phyloP scores from a whole-genome alignment of 805 yeast genomes.

The Pichia gijzeniarum region DNA sequence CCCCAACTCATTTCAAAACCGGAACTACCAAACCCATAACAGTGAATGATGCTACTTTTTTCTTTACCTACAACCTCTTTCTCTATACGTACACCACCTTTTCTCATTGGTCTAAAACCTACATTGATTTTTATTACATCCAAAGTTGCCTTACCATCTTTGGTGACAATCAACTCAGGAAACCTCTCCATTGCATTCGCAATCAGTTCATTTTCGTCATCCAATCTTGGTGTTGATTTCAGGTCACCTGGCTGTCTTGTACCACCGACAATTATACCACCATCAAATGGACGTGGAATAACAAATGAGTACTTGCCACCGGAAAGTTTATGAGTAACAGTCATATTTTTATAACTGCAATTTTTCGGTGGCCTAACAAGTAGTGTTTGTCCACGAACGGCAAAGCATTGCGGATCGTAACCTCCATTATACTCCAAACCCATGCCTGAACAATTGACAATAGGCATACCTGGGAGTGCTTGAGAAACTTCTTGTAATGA shows the following conservation, averaged over 20 bases:
- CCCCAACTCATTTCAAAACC: slow-evolving; percentile 70
- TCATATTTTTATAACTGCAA: slow-evolving; percentile 30
- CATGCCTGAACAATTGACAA: slow-evolving; percentile 54
- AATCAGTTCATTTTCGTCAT: slow-evolving; percentile 43
- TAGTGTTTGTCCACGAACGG: slow-evolving; percentile 67
- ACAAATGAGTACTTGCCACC: slow-evolving; percentile 41
- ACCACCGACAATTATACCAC: slow-evolving; percentile 67
- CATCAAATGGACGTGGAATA: slow-evolving; percentile 56
- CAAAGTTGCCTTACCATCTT: slow-evolving; percentile 27
- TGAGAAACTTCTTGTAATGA: slow-evolving; percentile 38
- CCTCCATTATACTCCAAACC: slow-evolving; percentile 57
- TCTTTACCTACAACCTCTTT: slow-evolving; percentile 14
- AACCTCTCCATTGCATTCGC: slow-evolving; percentile 38
- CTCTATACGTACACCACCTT: slow-evolving; percentile 35
- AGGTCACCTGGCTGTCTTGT: slow-evolving; percentile 50
- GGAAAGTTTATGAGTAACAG: slow-evolving; percentile 38
- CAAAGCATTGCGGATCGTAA: slow-evolving; percentile 41
- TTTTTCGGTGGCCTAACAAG: slow-evolving; percentile 41
- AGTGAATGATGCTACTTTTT: slow-evolving; percentile 38
- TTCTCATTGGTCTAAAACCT: slow-evolving; percentile 46
- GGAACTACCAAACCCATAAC: slow-evolving; percentile 72
- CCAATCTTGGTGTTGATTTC: slow-evolving; percentile 30
- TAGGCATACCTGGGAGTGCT: slow-evolving; percentile 24
- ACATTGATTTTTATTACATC: slow-evolving; percentile 39
- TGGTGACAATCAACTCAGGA: slow-evolving; percentile 45